Conservation (phyloP, 1,139 yeast genomes). For the Suhomyces yuchorum region DNA sequence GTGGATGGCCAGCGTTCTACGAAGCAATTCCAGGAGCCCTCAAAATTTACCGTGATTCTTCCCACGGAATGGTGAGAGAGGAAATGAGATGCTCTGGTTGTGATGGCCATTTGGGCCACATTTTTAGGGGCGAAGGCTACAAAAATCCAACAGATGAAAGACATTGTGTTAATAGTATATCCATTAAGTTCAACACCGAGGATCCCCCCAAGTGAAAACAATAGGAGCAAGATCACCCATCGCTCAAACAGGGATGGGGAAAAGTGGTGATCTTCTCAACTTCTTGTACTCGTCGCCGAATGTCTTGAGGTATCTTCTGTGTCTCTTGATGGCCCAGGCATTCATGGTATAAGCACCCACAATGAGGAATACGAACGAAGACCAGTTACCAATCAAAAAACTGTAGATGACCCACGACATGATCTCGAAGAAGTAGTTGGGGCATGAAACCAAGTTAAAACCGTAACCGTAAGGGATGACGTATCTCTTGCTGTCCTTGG, state of each 20-base stretch:
- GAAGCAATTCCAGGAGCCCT: constrained; percentile 85
- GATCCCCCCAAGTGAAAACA: neutral
- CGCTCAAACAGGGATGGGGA: constrained; percentile 50
- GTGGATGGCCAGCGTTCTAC: constrained; percentile 98
- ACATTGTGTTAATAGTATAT: constrained; percentile 90
- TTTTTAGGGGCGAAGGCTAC: constrained; percentile 93
- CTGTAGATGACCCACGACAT: constrained; percentile 73
- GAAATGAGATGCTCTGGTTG: constrained; percentile 90
- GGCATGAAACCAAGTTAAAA: constrained; percentile 55
- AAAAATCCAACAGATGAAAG: constrained; percentile 87
- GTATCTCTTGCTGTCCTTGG: constrained; percentile 42
- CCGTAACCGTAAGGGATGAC: constrained; percentile 52
- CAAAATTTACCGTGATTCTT: constrained; percentile 56
- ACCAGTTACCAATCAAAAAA: constrained; percentile 73
- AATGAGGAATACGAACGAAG: constrained; percentile 66
- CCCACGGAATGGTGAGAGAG: constrained; percentile 76
- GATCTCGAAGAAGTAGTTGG: constrained; percentile 89
- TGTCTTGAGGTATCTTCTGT: constrained; percentile 63
- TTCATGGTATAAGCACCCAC: constrained; percentile 81
- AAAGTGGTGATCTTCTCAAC: constrained; percentile 60
- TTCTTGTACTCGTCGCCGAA: constrained; percentile 78
- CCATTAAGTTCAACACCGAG: constrained; percentile 60
- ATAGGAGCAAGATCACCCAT: neutral
- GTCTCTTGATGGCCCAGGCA: constrained; percentile 77
- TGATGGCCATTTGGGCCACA: constrained; percentile 94